Evolutionary conservation across 2,329 filamentous ascomycete genomes (phyloP), one percentile per base, ranked within the genome.

Genomic region (Fusarium xylarioides): DNA sequence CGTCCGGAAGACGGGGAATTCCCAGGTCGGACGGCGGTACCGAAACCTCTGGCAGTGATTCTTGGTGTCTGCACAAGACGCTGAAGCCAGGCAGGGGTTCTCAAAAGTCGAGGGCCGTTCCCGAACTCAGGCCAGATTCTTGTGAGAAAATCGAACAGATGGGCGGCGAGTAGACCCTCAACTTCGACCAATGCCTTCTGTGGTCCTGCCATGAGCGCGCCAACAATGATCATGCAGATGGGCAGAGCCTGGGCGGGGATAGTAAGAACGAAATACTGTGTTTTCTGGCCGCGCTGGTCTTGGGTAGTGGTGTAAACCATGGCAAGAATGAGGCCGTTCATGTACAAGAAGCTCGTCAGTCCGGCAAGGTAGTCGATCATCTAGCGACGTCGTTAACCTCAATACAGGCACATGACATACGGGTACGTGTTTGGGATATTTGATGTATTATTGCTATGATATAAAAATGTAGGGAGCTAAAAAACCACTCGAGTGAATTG

Each of bases 71-170:
- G 84, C 66, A 95, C 92, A 74, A 93, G 88, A 61, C 87, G 87
- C 66, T 89, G 90, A 65, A 98, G 83, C 74, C 95, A 91, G 11
- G 81, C 80, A 5, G 96, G 96, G 0, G 95, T 96, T 19, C 87
- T 85, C 40, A 98, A 86, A 54, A 92, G 87, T 79, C 95, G 97
- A 57, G 85, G 86, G 1, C 96, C 96, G 63, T 93, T 93, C 37
- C 95, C 95, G 79, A 96, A 96, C 62, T 93, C 90, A 10, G 96
- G 96, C 86, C 95, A 98, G 46, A 98, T 87, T 54, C 93, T 89
- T 5, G 93, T 94, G 55, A 98, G 82, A 79, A 98, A 99, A 80
- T 98, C 93, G 82, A 94, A 97, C 26, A 96, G 79, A 81, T 99
- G 96, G 9, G 95, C 95, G 18, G 95, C 93, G 47, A 97, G 73